Conservation (phyloP, 2,329 filamentous ascomycete species). For the Trichoderma aggressivum region DNA sequence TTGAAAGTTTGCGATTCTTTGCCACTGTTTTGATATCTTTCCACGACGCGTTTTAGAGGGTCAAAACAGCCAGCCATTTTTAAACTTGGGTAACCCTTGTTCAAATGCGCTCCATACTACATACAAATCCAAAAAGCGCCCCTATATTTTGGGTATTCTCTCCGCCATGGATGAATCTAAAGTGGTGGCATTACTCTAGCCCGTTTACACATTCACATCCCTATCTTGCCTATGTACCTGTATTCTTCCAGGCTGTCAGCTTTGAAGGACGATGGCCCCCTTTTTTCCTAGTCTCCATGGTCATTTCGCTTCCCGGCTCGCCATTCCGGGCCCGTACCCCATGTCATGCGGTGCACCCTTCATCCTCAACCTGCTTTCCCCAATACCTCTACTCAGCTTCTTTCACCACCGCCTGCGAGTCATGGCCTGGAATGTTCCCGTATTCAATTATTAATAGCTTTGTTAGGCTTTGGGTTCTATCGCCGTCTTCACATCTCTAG, state of each 20-base stretch:
- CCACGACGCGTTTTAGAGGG: not conserved
- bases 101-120: not conserved
- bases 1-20: not conserved
- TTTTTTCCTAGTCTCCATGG: slow-evolving; percentile 20
- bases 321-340: slow-evolving; percentile 27
- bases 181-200: not conserved
- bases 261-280: not conserved
- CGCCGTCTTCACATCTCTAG: not conserved
- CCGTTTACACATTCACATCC: not conserved
- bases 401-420: not conserved
- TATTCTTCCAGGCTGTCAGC: not conserved
- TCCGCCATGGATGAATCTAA: not conserved
- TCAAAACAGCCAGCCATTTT: not conserved
- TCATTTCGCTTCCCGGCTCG: slow-evolving; percentile 31
- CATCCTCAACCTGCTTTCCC: not conserved
- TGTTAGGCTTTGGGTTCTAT: not conserved
- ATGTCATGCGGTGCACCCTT: slow-evolving; percentile 8
- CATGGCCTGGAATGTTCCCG: not conserved
- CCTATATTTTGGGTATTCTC: not conserved
- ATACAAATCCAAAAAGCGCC: not conserved
- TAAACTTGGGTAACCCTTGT: not conserved
- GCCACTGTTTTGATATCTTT: slow-evolving; percentile 7
- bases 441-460: not conserved
- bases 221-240: not conserved
- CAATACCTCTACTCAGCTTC: not conserved